Conservation (phyloP, 495 filamentous ascomycete species). For the Halenospora varia region DNA sequence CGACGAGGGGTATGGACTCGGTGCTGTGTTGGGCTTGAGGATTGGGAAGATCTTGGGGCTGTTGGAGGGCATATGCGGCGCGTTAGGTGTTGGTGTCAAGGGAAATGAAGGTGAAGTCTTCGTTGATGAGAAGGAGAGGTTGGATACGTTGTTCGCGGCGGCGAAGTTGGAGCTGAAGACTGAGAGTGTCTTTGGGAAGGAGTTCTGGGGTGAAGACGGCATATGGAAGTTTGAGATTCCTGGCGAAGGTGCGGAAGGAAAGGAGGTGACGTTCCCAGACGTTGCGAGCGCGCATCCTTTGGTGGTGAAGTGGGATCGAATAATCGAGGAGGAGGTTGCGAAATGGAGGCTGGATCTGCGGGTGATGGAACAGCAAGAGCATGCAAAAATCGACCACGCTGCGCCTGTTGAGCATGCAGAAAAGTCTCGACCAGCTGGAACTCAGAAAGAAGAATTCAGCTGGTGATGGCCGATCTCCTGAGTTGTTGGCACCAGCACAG, state of each 20-base stretch:
- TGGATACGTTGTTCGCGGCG: slow-evolving; percentile 39
- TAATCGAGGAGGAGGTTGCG: slow-evolving; percentile 38
- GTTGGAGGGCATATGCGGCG: slow-evolving; percentile 57
- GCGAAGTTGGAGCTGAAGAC: slow-evolving; percentile 60
- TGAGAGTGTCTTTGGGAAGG: slow-evolving; percentile 55
- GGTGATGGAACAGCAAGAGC: slow-evolving; percentile 18
- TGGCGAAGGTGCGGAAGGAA: slow-evolving; percentile 26
- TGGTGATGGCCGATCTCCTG: not conserved
- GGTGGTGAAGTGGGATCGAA: slow-evolving; percentile 48
- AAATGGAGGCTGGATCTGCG: slow-evolving; percentile 39
- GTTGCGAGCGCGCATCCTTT: slow-evolving; percentile 59
- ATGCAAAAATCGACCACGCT: slow-evolving; percentile 1
- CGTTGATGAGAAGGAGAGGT: slow-evolving; percentile 27
- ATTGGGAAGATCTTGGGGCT: slow-evolving; percentile 69
- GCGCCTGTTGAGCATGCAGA: not conserved
- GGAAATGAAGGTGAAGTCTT: slow-evolving; percentile 17
- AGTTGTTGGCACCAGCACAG: not conserved
- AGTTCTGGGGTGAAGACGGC: slow-evolving; percentile 57
- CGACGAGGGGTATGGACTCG: slow-evolving; percentile 80
- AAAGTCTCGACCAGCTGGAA: not conserved
- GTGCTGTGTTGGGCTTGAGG: slow-evolving; percentile 68
- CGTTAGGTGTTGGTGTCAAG: slow-evolving; percentile 18
- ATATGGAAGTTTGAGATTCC: slow-evolving; percentile 57
- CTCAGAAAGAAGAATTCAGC: not conserved
- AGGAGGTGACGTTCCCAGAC: slow-evolving; percentile 41